Conservation (phyloP, 78 protist genomes). For the Paratrimastix pyriformis region DNA sequence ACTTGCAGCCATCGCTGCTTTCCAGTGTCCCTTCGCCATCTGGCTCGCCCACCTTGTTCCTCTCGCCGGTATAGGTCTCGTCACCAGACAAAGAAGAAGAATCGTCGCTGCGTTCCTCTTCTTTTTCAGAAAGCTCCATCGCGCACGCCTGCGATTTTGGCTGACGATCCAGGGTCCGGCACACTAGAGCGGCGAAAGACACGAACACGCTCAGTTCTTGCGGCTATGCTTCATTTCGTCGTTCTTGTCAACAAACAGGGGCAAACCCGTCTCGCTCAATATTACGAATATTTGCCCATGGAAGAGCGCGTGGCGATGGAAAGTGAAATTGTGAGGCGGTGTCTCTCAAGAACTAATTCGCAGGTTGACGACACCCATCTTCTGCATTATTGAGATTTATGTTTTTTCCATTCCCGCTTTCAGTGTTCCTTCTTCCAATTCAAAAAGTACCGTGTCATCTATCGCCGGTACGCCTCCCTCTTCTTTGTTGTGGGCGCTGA, state of each 20-base stretch:
- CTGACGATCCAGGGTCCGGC: too few species aligned
- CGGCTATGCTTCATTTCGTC: slow-evolving; percentile 76
- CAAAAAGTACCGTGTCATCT: slow-evolving; percentile 60
- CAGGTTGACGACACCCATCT: slow-evolving; percentile 31
- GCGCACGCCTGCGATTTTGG: too few species aligned
- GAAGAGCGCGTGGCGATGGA: slow-evolving; percentile 62
- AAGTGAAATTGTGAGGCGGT: slow-evolving; percentile 75
- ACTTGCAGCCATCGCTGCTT: too few species aligned
- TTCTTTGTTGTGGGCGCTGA: slow-evolving; percentile 86
- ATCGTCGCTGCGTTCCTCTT: too few species aligned
- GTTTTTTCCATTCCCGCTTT: not conserved
- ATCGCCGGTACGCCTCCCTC: slow-evolving; percentile 83
- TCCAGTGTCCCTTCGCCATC: too few species aligned
- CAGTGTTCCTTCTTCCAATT: slow-evolving; percentile 82
- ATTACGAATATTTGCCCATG: slow-evolving; percentile 53
- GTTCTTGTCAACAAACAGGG: slow-evolving; percentile 87
- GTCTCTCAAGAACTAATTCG: slow-evolving; percentile 61
- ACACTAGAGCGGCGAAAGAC: too few species aligned
- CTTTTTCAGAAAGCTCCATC: too few species aligned
- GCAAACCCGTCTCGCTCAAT: slow-evolving; percentile 85
- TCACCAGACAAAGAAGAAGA: too few species aligned
- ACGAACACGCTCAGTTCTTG: too few species aligned
- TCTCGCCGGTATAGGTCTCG: too few species aligned
- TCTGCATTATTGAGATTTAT: not conserved
- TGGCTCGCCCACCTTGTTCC: too few species aligned